phyloP scores from a whole-genome alignment of 2,329 filamentous ascomycete genomes.

The Fusarium denticulatum region DNA sequence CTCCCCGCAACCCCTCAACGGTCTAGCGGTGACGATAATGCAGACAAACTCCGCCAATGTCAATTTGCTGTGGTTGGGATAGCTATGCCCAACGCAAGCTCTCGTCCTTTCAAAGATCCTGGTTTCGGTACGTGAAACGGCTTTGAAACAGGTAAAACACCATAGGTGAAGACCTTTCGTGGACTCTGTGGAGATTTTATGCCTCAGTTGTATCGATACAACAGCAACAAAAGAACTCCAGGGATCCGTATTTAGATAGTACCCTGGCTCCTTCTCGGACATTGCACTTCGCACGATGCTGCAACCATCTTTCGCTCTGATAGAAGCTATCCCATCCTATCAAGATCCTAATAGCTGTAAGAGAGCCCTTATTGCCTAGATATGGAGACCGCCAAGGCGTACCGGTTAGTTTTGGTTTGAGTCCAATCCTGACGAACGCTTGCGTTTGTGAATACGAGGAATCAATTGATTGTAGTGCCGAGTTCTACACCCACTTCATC shows the following conservation, averaged over 20 bases:
- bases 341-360: neutral
- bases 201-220: conserved; percentile 16
- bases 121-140: conserved; percentile 1
- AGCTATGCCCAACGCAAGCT: neutral
- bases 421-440: neutral
- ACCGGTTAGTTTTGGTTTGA: conserved; percentile 21
- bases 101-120: neutral
- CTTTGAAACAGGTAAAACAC: conserved; percentile 12
- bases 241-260: conserved; percentile 4
- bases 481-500: conserved; percentile 1
- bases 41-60: conserved; percentile 2
- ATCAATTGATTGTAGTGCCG: neutral
- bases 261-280: conserved; percentile 15
- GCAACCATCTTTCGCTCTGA: conserved; percentile 11
- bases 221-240: conserved; percentile 13
- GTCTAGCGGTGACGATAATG: neutral
- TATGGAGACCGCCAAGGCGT: conserved; percentile 33
- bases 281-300: conserved; percentile 13
- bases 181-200: conserved; percentile 7
- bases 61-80: neutral
- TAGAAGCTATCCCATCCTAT: conserved; percentile 29
- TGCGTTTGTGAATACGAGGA: neutral
- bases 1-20: conserved; percentile 17
- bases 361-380: conserved; percentile 5
- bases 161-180: conserved; percentile 4